Evolutionary conservation across 1,284 basidiomycete species (phyloP).

Genomic region (Sporisorium reilianum): DNA sequence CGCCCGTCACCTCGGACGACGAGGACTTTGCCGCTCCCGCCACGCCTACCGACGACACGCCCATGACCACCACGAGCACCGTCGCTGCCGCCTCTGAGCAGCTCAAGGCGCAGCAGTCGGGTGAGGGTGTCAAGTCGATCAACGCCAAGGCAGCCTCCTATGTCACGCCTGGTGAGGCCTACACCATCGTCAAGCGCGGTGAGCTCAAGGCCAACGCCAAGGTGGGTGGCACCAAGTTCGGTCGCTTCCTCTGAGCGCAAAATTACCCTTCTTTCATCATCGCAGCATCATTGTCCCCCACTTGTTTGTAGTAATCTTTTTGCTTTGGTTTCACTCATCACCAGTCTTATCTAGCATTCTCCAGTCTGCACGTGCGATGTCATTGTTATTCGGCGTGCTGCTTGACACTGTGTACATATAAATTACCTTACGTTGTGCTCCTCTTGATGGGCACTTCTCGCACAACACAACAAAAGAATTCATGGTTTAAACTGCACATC

Average conservation of each 20-base stretch:
- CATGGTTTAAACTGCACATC: too few species aligned
- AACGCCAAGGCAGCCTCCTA: constrained; percentile 56
- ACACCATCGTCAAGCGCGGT: constrained; percentile 59
- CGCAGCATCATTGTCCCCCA: constrained; percentile 18
- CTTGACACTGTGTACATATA: constrained; percentile 38
- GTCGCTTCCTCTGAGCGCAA: constrained; percentile 31
- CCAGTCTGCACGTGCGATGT: constrained; percentile 9
- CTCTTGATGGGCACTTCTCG: constrained; percentile 8
- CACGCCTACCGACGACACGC: constrained; percentile 50
- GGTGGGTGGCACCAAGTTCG: constrained; percentile 53
- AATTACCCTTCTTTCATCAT: constrained; percentile 2
- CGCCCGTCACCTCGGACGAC: constrained; percentile 57
- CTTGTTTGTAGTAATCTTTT: constrained; percentile 3
- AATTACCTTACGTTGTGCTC: constrained; percentile 14
- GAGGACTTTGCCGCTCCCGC: constrained; percentile 48
- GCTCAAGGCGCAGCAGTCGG: constrained; percentile 47
- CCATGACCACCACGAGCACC: constrained; percentile 36
- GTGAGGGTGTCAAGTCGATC: constrained; percentile 45
- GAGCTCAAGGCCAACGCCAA: constrained; percentile 55
- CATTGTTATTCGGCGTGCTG: constrained; percentile 2
- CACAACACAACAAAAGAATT: constrained; percentile 10
- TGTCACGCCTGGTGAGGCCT: constrained; percentile 64
- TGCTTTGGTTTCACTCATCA: constrained; percentile 12
- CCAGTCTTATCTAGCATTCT: constrained; percentile 7
- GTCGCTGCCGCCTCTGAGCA: constrained; percentile 50